Conservation (phyloP, 257 asterid species). For the Gardenia jasminoides region DNA sequence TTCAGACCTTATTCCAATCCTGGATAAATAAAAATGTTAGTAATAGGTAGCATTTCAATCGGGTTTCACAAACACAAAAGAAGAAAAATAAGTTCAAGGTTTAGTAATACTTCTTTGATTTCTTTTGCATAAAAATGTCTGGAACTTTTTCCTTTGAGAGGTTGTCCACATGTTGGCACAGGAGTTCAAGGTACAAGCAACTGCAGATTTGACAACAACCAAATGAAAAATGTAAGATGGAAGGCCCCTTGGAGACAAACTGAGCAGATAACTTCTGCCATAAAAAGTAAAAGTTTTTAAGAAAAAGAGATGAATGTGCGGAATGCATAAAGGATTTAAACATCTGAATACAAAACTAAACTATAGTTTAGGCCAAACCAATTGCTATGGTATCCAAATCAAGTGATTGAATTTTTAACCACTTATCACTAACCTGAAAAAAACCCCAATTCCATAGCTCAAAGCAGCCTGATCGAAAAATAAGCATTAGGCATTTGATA, state of each 20-base stretch:
- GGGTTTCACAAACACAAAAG: constrained; percentile 3
- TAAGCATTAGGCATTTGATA: constrained; percentile 16
- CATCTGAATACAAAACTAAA: not conserved
- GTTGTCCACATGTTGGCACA: constrained; percentile 82
- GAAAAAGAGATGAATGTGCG: not conserved
- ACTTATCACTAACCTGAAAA: constrained; percentile 33
- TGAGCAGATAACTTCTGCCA: not conserved
- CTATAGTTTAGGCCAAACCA: not conserved
- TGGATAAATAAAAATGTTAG: constrained; percentile 27
- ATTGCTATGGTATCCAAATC: not conserved
- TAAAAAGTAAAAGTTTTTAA: not conserved
- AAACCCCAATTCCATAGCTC: constrained; percentile 41
- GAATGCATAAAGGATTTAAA: not conserved
- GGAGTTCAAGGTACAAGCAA: constrained; percentile 82
- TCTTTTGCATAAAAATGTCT: constrained; percentile 66
- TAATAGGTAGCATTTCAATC: constrained; percentile 5
- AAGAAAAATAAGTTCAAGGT: constrained; percentile 13
- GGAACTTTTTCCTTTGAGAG: constrained; percentile 69
- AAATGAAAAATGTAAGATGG: constrained; percentile 11
- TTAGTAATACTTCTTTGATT: constrained; percentile 53
- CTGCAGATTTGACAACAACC: constrained; percentile 41
- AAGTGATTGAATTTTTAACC: not conserved
- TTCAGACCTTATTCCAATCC: constrained; percentile 91
- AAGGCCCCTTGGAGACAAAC: not conserved
- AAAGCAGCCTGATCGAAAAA: constrained; percentile 36